phyloP scores from a whole-genome alignment of 208 protist genomes.

The Leishmania mexicana region DNA sequence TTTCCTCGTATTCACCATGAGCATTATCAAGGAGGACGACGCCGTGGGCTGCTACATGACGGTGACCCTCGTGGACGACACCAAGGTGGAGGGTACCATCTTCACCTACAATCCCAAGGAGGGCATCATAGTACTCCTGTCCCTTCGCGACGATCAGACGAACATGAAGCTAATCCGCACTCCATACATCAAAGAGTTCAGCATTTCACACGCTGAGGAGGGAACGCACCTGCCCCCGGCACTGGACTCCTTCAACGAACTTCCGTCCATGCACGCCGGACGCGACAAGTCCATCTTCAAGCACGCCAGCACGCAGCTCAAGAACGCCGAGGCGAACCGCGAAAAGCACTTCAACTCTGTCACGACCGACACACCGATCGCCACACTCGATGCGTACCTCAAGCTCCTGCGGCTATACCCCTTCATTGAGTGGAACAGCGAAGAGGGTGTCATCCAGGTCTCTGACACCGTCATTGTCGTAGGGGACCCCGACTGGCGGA shows the following conservation, averaged over 20 bases:
- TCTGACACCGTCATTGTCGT: slow-evolving; percentile 74
- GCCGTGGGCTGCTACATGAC: slow-evolving; percentile 69
- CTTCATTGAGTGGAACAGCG: slow-evolving; percentile 76
- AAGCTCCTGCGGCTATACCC: slow-evolving; percentile 77
- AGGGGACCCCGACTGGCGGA: slow-evolving; percentile 74
- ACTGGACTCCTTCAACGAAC: slow-evolving; percentile 53
- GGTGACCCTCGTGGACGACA: slow-evolving; percentile 67
- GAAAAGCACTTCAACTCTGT: slow-evolving; percentile 45
- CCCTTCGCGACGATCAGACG: slow-evolving; percentile 42
- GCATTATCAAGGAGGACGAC: slow-evolving; percentile 60
- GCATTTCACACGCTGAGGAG: slow-evolving; percentile 38
- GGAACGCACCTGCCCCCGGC: slow-evolving; percentile 55
- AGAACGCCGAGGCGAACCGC: slow-evolving; percentile 51
- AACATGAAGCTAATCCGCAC: slow-evolving; percentile 77
- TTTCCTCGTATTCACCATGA: slow-evolving; percentile 35
- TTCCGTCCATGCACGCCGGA: slow-evolving; percentile 86
- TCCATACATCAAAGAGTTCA: slow-evolving; percentile 74
- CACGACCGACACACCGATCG: slow-evolving; percentile 64
- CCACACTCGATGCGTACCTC: slow-evolving; percentile 64
- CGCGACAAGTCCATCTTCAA: slow-evolving; percentile 87
- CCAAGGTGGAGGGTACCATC: slow-evolving; percentile 66
- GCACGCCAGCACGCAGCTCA: slow-evolving; percentile 71
- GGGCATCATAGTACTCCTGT: slow-evolving; percentile 73
- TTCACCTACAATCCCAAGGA: slow-evolving; percentile 86
- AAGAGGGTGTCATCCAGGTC: slow-evolving; percentile 73